Conservation (phyloP, 805 yeast genomes). For the Candida suzukii region DNA sequence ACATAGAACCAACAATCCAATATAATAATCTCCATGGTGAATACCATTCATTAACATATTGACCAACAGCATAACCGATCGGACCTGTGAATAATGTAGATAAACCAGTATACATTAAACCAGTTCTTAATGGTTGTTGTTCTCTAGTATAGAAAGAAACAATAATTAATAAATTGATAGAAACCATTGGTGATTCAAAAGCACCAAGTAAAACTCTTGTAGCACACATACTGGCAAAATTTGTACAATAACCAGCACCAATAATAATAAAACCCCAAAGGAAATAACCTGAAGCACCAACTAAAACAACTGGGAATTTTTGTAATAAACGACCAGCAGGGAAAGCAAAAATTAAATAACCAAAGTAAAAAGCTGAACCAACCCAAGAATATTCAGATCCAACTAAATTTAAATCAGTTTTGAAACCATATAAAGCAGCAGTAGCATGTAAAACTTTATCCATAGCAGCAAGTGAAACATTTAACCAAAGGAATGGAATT, state of each 20-base stretch:
- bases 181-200: conserved; percentile 47
- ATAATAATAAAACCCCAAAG: conserved; percentile 32
- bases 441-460: conserved; percentile 42
- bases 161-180: conserved; percentile 47
- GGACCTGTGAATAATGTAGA: conserved; percentile 43
- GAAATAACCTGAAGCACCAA: conserved; percentile 23
- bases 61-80: conserved; percentile 40
- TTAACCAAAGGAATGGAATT: conserved; percentile 40
- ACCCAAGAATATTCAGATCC: conserved; percentile 26
- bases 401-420: conserved; percentile 28
- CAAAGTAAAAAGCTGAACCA: conserved; percentile 29
- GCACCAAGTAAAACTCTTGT: conserved; percentile 42
- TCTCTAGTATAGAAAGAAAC: conserved; percentile 48
- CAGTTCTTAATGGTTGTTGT: conserved; percentile 35
- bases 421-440: conserved; percentile 32
- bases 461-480: conserved; percentile 49
- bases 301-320: conserved; percentile 27
- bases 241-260: conserved; percentile 35
- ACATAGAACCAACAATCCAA: conserved; percentile 51
- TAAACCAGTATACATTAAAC: conserved; percentile 34
- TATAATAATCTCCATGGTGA: conserved; percentile 56
- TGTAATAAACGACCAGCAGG: conserved; percentile 33
- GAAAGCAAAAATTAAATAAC: conserved; percentile 25
- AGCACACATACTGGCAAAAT: conserved; percentile 37
- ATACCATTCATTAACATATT: conserved; percentile 30